Conservation (phyloP, 306 rosid species). For the Medicago lupulina region DNA sequence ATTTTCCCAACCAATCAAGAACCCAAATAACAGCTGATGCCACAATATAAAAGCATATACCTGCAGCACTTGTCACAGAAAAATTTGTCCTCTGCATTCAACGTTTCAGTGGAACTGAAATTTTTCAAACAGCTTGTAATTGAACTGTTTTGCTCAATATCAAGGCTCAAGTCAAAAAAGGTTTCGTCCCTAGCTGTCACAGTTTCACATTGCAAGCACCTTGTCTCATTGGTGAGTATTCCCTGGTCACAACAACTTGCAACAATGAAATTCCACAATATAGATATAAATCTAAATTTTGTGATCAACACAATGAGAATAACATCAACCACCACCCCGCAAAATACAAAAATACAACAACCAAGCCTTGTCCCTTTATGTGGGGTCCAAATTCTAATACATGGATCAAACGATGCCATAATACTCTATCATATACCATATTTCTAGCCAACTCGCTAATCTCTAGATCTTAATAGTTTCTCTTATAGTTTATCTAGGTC, state of each 20-base stretch:
- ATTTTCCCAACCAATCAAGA: slow-evolving; percentile 33
- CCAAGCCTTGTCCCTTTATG: too few species aligned
- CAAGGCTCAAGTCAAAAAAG: slow-evolving; percentile 97
- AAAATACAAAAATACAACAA: background rate
- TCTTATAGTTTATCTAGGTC: too few species aligned
- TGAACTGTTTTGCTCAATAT: slow-evolving; percentile 98
- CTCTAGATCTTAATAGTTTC: too few species aligned
- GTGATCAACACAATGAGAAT: background rate
- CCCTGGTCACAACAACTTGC: slow-evolving; percentile 70
- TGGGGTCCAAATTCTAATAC: too few species aligned
- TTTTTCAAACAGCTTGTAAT: slow-evolving; percentile 98
- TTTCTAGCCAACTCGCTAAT: too few species aligned
- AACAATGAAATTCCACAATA: slow-evolving; percentile 49
- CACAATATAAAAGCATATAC: slow-evolving; percentile 49
- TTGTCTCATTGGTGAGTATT: slow-evolving; percentile 96
- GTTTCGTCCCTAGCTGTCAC: slow-evolving; percentile 98
- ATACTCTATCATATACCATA: too few species aligned
- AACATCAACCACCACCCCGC: slow-evolving; percentile 13
- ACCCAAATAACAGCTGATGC: slow-evolving; percentile 37
- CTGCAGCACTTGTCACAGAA: slow-evolving; percentile 99
- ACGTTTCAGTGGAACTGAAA: slow-evolving; percentile 96
- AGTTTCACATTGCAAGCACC: slow-evolving; percentile 97
- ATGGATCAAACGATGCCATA: too few species aligned
- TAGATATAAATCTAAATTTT: slow-evolving; percentile 18
- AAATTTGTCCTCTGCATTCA: slow-evolving; percentile 98